Evolutionary conservation across 2,329 filamentous ascomycete species (phyloP).

Genomic region (Nemania sp.): DNA sequence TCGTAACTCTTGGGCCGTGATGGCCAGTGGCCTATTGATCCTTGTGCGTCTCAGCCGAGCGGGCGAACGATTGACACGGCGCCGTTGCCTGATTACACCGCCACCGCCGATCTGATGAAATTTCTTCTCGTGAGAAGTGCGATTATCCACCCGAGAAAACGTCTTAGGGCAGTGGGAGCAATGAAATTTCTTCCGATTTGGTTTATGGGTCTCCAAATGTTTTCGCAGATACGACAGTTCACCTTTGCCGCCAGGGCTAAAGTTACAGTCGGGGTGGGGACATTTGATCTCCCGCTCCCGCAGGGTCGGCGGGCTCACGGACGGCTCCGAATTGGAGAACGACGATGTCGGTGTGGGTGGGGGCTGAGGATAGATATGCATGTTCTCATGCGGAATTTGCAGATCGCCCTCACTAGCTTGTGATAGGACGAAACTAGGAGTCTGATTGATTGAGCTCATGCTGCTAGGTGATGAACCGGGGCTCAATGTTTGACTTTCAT

Average conservation of each 20-base stretch:
- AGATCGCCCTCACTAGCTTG: background rate
- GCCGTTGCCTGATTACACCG: background rate
- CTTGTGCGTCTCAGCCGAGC: background rate
- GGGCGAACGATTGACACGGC: too few species aligned
- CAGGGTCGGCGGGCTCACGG: background rate
- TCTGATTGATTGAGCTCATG: background rate
- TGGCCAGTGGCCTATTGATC: background rate
- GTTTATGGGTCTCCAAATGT: slow-evolving; percentile 18
- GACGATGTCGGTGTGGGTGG: background rate
- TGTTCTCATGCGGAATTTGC: background rate
- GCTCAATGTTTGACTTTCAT: background rate
- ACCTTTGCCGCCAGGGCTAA: slow-evolving; percentile 10
- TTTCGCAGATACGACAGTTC: slow-evolving; percentile 20
- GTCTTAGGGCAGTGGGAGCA: slow-evolving; percentile 17
- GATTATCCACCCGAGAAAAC: slow-evolving; percentile 21
- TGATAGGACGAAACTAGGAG: background rate
- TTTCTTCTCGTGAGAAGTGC: slow-evolving; percentile 10
- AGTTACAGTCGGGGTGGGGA: slow-evolving; percentile 3
- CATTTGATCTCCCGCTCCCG: slow-evolving; percentile 3
- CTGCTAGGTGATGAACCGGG: background rate
- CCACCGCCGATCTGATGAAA: background rate
- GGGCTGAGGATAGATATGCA: background rate
- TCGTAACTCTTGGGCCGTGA: background rate
- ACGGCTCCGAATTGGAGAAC: background rate
- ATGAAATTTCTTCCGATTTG: background rate